A percentile compares a stretch with the other conserved stretches of the same genome.
Conservation (phyloP, 495 filamentous ascomycete species). For the Hypoxylon crocopeplum region DNA sequence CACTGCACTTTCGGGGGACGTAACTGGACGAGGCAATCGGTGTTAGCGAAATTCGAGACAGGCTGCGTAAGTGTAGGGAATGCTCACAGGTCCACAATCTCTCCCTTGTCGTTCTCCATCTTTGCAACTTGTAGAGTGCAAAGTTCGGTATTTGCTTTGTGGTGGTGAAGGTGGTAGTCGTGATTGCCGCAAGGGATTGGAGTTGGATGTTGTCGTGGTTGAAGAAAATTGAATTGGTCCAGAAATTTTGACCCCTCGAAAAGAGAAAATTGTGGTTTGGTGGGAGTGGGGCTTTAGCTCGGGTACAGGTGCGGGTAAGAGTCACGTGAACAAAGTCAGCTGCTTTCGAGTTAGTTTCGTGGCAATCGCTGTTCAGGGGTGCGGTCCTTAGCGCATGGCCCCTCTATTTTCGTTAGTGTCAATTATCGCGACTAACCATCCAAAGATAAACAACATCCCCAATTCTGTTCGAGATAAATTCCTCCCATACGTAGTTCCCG, state of each 20-base stretch:
- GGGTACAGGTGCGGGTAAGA: conserved; percentile 17
- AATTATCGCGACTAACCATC: neutral
- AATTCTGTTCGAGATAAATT: neutral
- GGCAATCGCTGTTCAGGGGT: conserved; percentile 37
- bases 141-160: conserved; percentile 12
- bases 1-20: conserved; percentile 97
- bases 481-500: too few relatives aligned
- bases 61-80: conserved; percentile 9
- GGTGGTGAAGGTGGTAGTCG: conserved; percentile 10
- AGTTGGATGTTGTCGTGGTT: conserved; percentile 21
- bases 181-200: conserved; percentile 26
- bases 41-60: conserved; percentile 5
- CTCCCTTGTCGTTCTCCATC: conserved; percentile 98
- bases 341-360: conserved; percentile 44
- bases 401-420: neutral
- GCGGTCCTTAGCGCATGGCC: conserved; percentile 8
- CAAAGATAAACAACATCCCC: conserved; percentile 11
- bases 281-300: conserved; percentile 30
- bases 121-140: conserved; percentile 57
- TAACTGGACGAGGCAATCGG: conserved; percentile 64
- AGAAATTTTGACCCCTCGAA: conserved; percentile 33
- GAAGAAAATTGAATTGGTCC: conserved; percentile 13
- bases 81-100: conserved; percentile 97
- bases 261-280: conserved; percentile 30
- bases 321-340: conserved; percentile 33